Base-by-base conservation (phyloP, 768 basidiomycete species). In the Steccherinum ochraceum region DNA sequence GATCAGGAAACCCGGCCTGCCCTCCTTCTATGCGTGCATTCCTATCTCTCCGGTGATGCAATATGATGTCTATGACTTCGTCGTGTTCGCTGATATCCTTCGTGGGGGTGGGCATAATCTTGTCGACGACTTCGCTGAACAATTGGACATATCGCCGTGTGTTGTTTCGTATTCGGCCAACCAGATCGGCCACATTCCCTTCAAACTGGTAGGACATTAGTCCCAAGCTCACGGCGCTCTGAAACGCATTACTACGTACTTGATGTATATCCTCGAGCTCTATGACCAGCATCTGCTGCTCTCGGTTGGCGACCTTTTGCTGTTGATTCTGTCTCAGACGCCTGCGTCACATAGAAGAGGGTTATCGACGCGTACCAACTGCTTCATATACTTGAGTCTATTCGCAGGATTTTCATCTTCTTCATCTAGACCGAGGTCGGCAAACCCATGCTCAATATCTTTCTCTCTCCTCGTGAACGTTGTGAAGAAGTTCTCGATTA, bases 31-130 rank as follows among this genome's bases (percentile, higher is more conserved):
- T 74, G 64, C 87, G 82, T 50, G 86, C 82, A 60, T 97, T 97
- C 52, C 91, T 78, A 65, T 96, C 89, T 49, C 85, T 76, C 49
- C 96, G 78, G 62, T 98, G 96, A 65, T 93, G 92, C 55, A 98
- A 77, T 52, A 99, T 96, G 3, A 98, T 84, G 67, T 99, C 96
- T 39, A 97, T 89, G 45, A 97, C 94, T 66, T 99, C 96, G 55
- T 92, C 89, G 39, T 92, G 81, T 55, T 91, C 84, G 51, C 83
- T 86, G 53, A 97, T 89, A 59, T 96, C 93, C 63, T 84, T 87
- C 7, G 89, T 93, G 12, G 93, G 90, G 30, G 75, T 72, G 13
- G 93, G 94, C 78, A 97, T 83, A 49, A 95, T 76, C 55, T 81
- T 79, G 75, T 99, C 96, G 49, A 97, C 80, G 43, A 89, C 92